These are phyloP conservation scores for Camellia sinensis DNA, from an alignment of 148 eudicot genomes.

Conservation along the genomic window DNA sequence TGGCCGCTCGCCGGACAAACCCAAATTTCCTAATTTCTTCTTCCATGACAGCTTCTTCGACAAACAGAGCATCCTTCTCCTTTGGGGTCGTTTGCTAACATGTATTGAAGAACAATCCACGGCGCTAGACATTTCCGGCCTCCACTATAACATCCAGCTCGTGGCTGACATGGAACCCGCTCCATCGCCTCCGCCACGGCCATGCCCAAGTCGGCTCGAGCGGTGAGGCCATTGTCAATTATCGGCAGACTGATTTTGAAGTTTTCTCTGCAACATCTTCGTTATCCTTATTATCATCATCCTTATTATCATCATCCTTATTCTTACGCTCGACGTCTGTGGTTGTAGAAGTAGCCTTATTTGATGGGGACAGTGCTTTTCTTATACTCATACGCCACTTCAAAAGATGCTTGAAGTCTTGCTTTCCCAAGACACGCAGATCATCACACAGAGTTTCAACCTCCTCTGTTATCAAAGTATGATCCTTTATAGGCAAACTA, in stretches of 20 bases:
- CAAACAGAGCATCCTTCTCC: too few species aligned
- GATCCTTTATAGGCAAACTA: constrained; percentile 60
- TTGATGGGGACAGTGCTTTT: constrained; percentile 57
- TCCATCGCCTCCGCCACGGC: too few species aligned
- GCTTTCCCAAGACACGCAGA: constrained; percentile 79
- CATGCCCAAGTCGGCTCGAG: too few species aligned
- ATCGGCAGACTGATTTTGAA: background rate
- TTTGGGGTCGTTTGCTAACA: too few species aligned
- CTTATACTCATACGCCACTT: constrained; percentile 87
- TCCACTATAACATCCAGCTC: too few species aligned
- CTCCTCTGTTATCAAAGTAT: constrained; percentile 75
- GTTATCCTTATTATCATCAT: constrained; percentile 20
- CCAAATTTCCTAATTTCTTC: too few species aligned
- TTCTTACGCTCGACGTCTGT: constrained; percentile 29
- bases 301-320: constrained; percentile 2
- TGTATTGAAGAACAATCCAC: too few species aligned
- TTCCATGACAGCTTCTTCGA: too few species aligned
- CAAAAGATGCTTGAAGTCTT: constrained; percentile 87
- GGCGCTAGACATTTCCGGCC: too few species aligned
- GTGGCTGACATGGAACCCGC: too few species aligned
- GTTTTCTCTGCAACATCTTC: constrained; percentile 61
- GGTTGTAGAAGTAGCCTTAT: constrained; percentile 32
- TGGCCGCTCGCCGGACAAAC: too few species aligned
- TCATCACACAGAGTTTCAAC: constrained; percentile 80
- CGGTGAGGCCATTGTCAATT: too few species aligned